Evolutionary conservation across 495 filamentous ascomycete genomes (phyloP).

Genomic region (Podospora fimiseda): DNA sequence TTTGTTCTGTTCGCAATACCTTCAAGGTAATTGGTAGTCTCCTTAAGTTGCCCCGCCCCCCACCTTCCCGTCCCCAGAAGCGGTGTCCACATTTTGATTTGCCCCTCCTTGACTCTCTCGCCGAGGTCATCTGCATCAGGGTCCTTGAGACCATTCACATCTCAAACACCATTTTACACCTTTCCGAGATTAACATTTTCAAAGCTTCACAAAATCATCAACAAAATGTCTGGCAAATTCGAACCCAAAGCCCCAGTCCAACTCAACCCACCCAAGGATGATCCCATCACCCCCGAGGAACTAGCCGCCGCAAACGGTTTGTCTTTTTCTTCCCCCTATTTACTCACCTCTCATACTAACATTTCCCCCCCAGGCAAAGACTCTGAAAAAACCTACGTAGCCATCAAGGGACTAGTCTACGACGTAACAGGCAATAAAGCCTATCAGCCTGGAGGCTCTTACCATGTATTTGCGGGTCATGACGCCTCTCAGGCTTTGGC

Average conservation of each 20-base stretch:
- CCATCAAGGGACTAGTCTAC: slow-evolving; percentile 95
- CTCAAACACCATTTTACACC: not conserved
- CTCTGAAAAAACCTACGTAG: slow-evolving; percentile 72
- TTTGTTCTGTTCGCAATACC: not conserved
- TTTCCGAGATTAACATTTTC: not conserved
- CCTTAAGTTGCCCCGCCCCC: not conserved
- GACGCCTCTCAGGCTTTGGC: slow-evolving; percentile 88
- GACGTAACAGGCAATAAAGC: slow-evolving; percentile 83
- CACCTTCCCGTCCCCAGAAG: not conserved
- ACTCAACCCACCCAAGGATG: slow-evolving; percentile 81
- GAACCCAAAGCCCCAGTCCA: slow-evolving; percentile 76
- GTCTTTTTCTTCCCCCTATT: slow-evolving; percentile 8
- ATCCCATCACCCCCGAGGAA: slow-evolving; percentile 68
- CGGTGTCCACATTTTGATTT: not conserved
- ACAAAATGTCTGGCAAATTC: slow-evolving; percentile 61
- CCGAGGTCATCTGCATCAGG: no score
- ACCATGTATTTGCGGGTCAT: slow-evolving; percentile 89
- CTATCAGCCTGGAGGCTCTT: slow-evolving; percentile 77
- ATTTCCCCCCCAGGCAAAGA: slow-evolving; percentile 43
- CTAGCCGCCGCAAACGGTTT: slow-evolving; percentile 78
- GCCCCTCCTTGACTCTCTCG: not conserved
- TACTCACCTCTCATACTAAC: not conserved
- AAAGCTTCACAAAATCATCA: not conserved
- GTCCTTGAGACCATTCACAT: not conserved
- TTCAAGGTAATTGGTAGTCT: not conserved